A percentile compares a stretch with the other conserved stretches of the same genome.
These are phyloP conservation scores for Podila epigama DNA, from an alignment of 192 early-diverging fungal species.

Conservation along the genomic window DNA sequence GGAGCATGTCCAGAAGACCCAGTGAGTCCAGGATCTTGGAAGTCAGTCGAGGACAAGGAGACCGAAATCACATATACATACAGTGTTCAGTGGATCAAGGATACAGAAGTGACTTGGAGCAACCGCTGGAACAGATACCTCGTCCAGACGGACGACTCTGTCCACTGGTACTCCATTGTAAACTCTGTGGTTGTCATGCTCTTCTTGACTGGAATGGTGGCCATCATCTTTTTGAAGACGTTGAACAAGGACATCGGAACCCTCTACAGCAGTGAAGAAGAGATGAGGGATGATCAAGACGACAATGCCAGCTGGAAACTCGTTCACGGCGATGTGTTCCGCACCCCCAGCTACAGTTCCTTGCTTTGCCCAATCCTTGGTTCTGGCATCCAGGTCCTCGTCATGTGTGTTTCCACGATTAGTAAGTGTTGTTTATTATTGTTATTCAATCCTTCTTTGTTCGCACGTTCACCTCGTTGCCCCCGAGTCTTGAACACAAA, in stretches of 20 bases:
- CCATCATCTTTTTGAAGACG: constrained; percentile 73
- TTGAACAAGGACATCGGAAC: constrained; percentile 65
- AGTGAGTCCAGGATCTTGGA: constrained; percentile 41
- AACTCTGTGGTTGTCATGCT: constrained; percentile 73
- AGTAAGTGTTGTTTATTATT: constrained; percentile 8
- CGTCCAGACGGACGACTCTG: constrained; percentile 51
- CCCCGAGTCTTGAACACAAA: neutral
- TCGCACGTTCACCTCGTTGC: neutral
- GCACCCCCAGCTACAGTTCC: constrained; percentile 68
- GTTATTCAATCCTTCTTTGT: neutral
- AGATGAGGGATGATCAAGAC: constrained; percentile 69
- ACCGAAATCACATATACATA: constrained; percentile 68
- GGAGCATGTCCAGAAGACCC: constrained; percentile 37
- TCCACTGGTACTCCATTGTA: constrained; percentile 75
- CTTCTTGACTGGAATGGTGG: constrained; percentile 70
- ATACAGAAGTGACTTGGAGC: constrained; percentile 54
- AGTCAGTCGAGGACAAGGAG: constrained; percentile 40
- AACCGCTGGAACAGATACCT: constrained; percentile 76
- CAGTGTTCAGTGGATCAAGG: constrained; percentile 76
- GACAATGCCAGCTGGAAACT: constrained; percentile 81
- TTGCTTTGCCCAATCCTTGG: constrained; percentile 76
- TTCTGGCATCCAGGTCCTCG: constrained; percentile 73
- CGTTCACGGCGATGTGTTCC: constrained; percentile 80
- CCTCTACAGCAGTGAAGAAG: constrained; percentile 56
- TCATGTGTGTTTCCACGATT: constrained; percentile 60